phyloP scores from a whole-genome alignment of 345 rosid species.

The Eucalyptus curtisii region DNA sequence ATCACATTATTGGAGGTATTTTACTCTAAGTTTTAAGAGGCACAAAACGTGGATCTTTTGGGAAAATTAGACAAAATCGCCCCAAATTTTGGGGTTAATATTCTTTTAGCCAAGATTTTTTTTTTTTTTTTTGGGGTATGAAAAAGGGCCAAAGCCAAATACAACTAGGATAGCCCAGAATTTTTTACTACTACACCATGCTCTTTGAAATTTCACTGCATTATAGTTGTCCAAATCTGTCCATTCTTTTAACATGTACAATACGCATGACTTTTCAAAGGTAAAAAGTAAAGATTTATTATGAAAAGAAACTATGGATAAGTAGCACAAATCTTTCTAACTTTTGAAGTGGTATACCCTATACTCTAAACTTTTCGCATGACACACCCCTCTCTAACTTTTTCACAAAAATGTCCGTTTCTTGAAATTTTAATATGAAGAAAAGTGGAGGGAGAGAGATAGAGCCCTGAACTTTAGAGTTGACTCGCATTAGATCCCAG shows the following conservation, averaged over 20 bases:
- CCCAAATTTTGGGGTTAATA: background rate
- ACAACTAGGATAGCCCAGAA: background rate
- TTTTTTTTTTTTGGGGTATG: too few species aligned
- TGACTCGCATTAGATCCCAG: background rate
- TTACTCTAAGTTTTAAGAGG: background rate
- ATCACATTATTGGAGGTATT: background rate
- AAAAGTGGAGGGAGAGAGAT: background rate
- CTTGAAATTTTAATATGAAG: background rate
- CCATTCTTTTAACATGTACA: background rate
- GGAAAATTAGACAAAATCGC: too few species aligned
- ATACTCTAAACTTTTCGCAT: background rate
- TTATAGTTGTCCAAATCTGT: background rate
- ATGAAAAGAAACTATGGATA: background rate
- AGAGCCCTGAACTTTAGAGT: background rate
- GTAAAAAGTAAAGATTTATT: background rate
- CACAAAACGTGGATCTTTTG: background rate
- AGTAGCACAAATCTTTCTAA: background rate
- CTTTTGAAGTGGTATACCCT: background rate
- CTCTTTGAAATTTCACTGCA: background rate
- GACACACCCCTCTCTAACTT: background rate
- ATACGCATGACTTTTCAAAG: background rate
- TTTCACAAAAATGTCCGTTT: background rate
- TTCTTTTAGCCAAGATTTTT: background rate
- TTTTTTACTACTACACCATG: background rate
- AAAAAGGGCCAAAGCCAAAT: too few species aligned